Evolutionary conservation across 1,284 basidiomycete genomes (phyloP).

Genomic region (Irpex sp.): DNA sequence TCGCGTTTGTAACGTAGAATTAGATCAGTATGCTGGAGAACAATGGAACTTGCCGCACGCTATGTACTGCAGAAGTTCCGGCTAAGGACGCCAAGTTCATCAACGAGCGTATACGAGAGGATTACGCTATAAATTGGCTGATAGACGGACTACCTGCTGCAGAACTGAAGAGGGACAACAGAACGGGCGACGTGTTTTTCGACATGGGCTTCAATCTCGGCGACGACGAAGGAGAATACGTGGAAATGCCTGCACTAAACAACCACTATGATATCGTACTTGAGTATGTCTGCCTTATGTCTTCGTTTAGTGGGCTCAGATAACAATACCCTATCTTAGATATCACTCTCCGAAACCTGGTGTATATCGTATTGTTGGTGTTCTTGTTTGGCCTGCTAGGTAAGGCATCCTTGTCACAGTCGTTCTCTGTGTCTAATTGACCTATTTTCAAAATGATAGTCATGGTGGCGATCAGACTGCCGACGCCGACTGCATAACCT

Average conservation of each 20-base stretch:
- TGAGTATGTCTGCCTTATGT: conserved; percentile 41
- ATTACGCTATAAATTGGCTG: conserved; percentile 95
- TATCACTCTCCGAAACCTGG: conserved; percentile 77
- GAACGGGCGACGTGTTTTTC: conserved; percentile 81
- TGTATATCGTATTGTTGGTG: conserved; percentile 83
- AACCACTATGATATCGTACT: conserved; percentile 90
- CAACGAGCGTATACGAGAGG: conserved; percentile 88
- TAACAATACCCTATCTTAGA: conserved; percentile 35
- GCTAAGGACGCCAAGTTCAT: conserved; percentile 83
- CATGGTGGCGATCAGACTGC: conserved; percentile 55
- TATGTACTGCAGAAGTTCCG: conserved; percentile 68
- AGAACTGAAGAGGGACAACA: conserved; percentile 82
- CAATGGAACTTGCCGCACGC: conserved; percentile 70
- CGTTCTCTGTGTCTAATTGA: background rate
- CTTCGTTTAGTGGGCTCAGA: background rate
- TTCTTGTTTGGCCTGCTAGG: conserved; percentile 89
- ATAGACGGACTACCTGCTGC: conserved; percentile 93
- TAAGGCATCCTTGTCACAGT: conserved; percentile 25
- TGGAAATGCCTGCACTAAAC: conserved; percentile 71
- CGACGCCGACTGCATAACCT: conserved; percentile 34
- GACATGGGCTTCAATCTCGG: conserved; percentile 87
- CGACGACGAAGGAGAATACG: conserved; percentile 50
- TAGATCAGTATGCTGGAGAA: conserved; percentile 77
- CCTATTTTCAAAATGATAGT: conserved; percentile 31
- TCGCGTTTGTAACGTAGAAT: conserved; percentile 3